A percentile compares a stretch with the other conserved stretches of the same genome.
Conservation (phyloP, 139 green algal species). For the Picocystis salinarum region DNA sequence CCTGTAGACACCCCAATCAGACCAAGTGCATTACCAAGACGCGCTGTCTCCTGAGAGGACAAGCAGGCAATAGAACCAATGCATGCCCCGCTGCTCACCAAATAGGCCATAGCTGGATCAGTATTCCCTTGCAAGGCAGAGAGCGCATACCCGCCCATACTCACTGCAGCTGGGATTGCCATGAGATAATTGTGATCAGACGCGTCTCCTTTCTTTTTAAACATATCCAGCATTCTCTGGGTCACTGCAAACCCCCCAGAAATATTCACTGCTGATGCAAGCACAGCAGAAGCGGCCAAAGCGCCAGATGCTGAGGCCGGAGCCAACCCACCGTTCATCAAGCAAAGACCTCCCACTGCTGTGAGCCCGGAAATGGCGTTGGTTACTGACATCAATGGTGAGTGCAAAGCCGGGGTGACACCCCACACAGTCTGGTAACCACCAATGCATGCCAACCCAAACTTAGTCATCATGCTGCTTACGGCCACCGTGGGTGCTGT, state of each 20-base stretch:
- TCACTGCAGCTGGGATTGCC: constrained; percentile 22
- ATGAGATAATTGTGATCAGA: constrained; percentile 59
- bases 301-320: constrained; percentile 10
- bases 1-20: constrained; percentile 49
- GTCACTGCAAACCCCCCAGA: constrained; percentile 76
- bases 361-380: constrained; percentile 71
- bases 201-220: constrained; percentile 60
- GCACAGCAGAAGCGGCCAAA: constrained; percentile 42
- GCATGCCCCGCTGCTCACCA: constrained; percentile 44
- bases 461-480: constrained; percentile 4
- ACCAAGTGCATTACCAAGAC: constrained; percentile 57
- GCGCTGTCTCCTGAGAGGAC: constrained; percentile 47
- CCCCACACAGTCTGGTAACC: constrained; percentile 57
- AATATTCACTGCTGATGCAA: constrained; percentile 63
- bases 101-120: constrained; percentile 48
- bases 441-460: constrained; percentile 43
- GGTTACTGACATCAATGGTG: constrained; percentile 78
- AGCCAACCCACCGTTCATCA: constrained; percentile 39
- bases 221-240: constrained; percentile 78
- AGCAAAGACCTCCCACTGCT: constrained; percentile 50
- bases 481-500: background rate
- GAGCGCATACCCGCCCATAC: background rate
- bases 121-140: background rate
- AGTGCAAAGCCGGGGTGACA: constrained; percentile 69
- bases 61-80: constrained; percentile 71